A percentile compares a stretch with the other conserved stretches of the same genome.
Conservation (phyloP, 257 asterid species). For the Verbascum thapsus region DNA sequence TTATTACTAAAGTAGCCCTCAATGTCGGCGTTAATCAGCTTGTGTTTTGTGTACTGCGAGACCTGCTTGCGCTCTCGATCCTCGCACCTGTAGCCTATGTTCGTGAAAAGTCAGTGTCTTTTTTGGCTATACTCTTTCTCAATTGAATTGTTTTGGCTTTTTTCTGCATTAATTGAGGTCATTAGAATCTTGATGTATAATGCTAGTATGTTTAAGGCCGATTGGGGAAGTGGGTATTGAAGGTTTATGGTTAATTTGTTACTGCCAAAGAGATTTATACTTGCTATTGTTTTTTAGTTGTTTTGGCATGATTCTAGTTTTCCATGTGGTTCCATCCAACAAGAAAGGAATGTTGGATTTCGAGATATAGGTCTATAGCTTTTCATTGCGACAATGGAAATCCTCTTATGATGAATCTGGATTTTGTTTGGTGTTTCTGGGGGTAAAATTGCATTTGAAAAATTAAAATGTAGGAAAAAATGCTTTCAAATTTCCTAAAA, state of each 20-base stretch:
- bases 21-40: slow-evolving; percentile 89
- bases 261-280: background rate
- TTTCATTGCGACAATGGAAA: slow-evolving; percentile 1
- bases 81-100: slow-evolving; percentile 90
- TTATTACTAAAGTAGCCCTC: slow-evolving; percentile 90
- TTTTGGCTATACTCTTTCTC: background rate
- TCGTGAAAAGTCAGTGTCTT: slow-evolving; percentile 71
- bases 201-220: too few species aligned
- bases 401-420: background rate
- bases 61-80: slow-evolving; percentile 77
- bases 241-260: slow-evolving; percentile 15
- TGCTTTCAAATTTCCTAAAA: background rate
- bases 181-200: slow-evolving; percentile 23
- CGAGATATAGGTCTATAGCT: background rate
- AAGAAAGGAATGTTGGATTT: background rate
- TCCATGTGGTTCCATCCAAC: background rate
- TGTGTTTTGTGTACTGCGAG: slow-evolving; percentile 82
- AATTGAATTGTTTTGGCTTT: too few species aligned
- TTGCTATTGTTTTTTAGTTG: background rate
- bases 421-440: background rate
- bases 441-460: background rate
- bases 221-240: slow-evolving; percentile 3
- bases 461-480: slow-evolving; percentile 1
- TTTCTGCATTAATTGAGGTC: background rate
- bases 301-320: background rate